Percentiles rank a stretch among this genome's conserved stretches.
phyloP scores from a whole-genome alignment of 2,329 filamentous ascomycete genomes.

The Alternaria incomplexa region DNA sequence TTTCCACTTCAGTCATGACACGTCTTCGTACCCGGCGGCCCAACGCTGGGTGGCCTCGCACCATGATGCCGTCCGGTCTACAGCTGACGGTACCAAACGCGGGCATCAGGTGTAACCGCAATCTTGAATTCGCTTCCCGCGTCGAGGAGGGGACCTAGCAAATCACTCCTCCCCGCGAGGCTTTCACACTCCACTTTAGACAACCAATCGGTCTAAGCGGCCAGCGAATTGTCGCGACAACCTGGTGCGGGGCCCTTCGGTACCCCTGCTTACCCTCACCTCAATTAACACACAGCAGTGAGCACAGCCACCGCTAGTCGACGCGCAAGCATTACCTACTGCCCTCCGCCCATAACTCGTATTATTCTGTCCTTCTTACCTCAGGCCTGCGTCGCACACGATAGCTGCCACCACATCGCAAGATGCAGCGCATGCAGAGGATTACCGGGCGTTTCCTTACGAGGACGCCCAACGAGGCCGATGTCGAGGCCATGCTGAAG shows the following conservation, averaged over 20 bases:
- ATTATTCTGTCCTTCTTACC: not conserved
- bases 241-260: slow-evolving; percentile 12
- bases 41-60: slow-evolving; percentile 2
- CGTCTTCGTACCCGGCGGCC: slow-evolving; percentile 6
- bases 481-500: slow-evolving; percentile 74
- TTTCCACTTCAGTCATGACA: slow-evolving; percentile 12
- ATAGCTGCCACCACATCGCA: slow-evolving; percentile 34
- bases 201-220: not conserved
- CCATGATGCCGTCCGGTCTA: slow-evolving; percentile 5
- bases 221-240: not conserved
- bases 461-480: slow-evolving; percentile 75
- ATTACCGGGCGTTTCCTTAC: slow-evolving; percentile 75
- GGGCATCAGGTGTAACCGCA: not conserved
- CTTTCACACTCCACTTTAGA: slow-evolving; percentile 13
- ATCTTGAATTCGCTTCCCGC: not conserved
- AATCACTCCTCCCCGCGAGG: slow-evolving; percentile 5
- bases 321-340: slow-evolving; percentile 8
- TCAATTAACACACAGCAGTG: slow-evolving; percentile 20
- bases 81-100: slow-evolving; percentile 18
- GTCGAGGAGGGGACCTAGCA: slow-evolving; percentile 3
- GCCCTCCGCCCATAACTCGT: not conserved
- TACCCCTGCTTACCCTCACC: slow-evolving; percentile 21
- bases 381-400: slow-evolving; percentile 15
- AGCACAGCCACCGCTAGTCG: slow-evolving; percentile 28
- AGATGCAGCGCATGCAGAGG: slow-evolving; percentile 75